Percentiles rank a stretch among this genome's conserved stretches.
phyloP scores from a whole-genome alignment of 2,329 filamentous ascomycete genomes.

The Penicillium hesseltinei region DNA sequence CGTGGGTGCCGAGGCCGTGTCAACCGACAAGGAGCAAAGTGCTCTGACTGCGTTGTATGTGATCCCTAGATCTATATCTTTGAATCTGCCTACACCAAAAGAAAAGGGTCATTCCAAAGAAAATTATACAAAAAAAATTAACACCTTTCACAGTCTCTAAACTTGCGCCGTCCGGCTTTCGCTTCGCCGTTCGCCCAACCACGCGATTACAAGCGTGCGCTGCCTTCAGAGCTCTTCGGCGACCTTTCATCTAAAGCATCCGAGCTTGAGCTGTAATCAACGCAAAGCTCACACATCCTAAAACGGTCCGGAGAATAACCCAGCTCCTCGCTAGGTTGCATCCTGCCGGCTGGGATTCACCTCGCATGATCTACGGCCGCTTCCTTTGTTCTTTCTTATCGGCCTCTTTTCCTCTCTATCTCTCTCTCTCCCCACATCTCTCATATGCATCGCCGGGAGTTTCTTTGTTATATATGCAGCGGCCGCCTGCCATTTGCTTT shows the following conservation, averaged over 20 bases:
- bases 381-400: constrained; percentile 6
- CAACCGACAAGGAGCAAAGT: constrained; percentile 44
- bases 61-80: neutral
- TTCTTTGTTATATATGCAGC: constrained; percentile 26
- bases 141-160: constrained; percentile 31
- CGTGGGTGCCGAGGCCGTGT: constrained; percentile 49
- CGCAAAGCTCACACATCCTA: neutral
- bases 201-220: constrained; percentile 36
- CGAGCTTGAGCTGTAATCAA: constrained; percentile 19
- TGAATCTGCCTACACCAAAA: neutral
- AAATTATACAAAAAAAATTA: neutral
- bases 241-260: constrained; percentile 28
- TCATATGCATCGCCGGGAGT: constrained; percentile 35
- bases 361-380: constrained; percentile 2
- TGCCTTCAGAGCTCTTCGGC: constrained; percentile 35
- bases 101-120: neutral
- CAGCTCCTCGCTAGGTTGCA: neutral
- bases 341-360: constrained; percentile 18
- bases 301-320: constrained; percentile 15
- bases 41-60: constrained; percentile 47
- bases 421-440: constrained; percentile 11
- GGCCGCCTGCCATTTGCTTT: constrained; percentile 17
- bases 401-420: neutral
- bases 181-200: constrained; percentile 44
- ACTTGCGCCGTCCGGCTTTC: constrained; percentile 40